These are phyloP conservation scores for Xanthoconium separans DNA, from an alignment of 1,284 basidiomycete genomes.

Conservation along the genomic window DNA sequence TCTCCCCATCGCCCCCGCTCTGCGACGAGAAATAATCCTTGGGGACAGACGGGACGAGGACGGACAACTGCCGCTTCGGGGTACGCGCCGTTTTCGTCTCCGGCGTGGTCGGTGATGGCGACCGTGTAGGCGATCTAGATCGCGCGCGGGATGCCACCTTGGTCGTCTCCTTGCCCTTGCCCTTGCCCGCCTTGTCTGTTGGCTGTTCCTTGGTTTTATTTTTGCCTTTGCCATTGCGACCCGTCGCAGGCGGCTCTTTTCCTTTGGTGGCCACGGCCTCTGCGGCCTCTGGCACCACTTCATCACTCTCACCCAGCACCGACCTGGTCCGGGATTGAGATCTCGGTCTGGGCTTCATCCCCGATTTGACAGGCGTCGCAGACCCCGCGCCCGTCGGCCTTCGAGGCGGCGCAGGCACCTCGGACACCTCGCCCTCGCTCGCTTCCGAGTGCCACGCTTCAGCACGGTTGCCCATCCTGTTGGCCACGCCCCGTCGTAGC, in stretches of 20 bases:
- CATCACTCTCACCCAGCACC: background rate
- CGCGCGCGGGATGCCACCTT: background rate
- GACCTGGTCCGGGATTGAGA: constrained; percentile 9
- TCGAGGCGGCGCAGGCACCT: constrained; percentile 16
- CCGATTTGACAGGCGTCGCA: constrained; percentile 27
- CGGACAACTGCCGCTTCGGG: constrained; percentile 26
- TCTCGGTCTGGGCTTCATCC: constrained; percentile 28
- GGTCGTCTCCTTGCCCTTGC: background rate
- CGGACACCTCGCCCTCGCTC: background rate
- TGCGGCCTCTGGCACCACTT: background rate
- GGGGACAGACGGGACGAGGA: constrained; percentile 28
- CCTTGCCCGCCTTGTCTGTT: background rate
- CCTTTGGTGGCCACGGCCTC: background rate
- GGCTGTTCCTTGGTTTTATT: background rate
- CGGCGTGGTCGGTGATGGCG: constrained; percentile 4
- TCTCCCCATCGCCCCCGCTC: background rate
- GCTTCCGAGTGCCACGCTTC: background rate
- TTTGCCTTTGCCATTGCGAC: background rate
- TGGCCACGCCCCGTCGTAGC: background rate
- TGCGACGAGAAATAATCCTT: constrained; percentile 29
- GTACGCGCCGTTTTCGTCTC: constrained; percentile 1
- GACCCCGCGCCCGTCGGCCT: constrained; percentile 1
- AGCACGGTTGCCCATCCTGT: background rate
- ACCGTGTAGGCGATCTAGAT: constrained; percentile 7
- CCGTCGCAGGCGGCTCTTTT: background rate